phyloP scores from a whole-genome alignment of 306 rosid species.

The Prunus padus region DNA sequence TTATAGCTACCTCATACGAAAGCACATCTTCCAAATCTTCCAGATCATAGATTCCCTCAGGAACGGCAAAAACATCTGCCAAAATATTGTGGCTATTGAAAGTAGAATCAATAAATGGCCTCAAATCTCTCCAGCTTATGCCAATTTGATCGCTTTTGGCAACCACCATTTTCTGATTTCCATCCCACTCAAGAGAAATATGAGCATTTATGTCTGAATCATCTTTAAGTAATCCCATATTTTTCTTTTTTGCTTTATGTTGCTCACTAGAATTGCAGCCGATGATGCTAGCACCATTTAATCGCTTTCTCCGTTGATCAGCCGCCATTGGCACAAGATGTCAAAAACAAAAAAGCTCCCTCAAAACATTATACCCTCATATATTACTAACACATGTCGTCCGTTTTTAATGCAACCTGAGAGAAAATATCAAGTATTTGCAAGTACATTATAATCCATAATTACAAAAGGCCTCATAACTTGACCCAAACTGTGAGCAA shows the following conservation, averaged over 20 bases:
- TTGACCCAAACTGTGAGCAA: background rate
- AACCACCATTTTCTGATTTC: conserved; percentile 65
- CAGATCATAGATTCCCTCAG: conserved; percentile 66
- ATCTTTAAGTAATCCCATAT: conserved; percentile 43
- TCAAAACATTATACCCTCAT: conserved; percentile 22
- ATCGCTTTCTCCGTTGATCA: conserved; percentile 82
- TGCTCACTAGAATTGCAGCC: conserved; percentile 68
- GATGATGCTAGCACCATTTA: conserved; percentile 52
- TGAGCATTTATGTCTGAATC: conserved; percentile 59
- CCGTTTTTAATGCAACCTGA: conserved; percentile 31
- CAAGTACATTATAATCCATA: background rate
- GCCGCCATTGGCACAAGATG: conserved; percentile 65
- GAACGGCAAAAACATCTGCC: conserved; percentile 71
- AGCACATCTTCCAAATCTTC: conserved; percentile 72
- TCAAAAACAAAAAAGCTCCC: conserved; percentile 5
- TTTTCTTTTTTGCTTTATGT: conserved; percentile 55
- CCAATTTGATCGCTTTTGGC: conserved; percentile 89
- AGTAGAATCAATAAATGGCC: conserved; percentile 44
- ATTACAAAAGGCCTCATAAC: background rate
- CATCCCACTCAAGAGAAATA: conserved; percentile 85
- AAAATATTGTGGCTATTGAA: conserved; percentile 43
- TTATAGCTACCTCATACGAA: conserved; percentile 62
- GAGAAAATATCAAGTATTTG: conserved; percentile 7
- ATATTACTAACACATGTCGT: conserved; percentile 20
- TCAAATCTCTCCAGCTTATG: conserved; percentile 67